Evolutionary conservation across 2,329 filamentous ascomycete species (phyloP).

Genomic region (Clonostachys sp.): DNA sequence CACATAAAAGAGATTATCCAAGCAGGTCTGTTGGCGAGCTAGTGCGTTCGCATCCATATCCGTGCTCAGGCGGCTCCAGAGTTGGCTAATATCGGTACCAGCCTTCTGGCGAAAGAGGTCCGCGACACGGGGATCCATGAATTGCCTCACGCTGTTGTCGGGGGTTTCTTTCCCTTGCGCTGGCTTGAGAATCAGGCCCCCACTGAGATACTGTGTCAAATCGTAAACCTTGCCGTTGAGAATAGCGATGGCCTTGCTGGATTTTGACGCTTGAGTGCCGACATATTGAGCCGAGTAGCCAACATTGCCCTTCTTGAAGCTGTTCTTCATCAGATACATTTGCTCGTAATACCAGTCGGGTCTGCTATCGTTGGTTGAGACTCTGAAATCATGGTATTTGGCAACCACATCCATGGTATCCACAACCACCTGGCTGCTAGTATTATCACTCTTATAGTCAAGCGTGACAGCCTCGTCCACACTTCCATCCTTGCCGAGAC

Average conservation of each 20-base stretch:
- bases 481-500: constrained; percentile 66
- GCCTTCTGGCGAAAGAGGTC: constrained; percentile 71
- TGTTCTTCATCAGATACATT: constrained; percentile 70
- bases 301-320: constrained; percentile 82
- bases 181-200: constrained; percentile 57
- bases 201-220: constrained; percentile 74
- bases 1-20: constrained; percentile 93
- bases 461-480: constrained; percentile 72
- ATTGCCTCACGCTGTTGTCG: constrained; percentile 56
- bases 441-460: constrained; percentile 77
- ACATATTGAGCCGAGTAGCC: constrained; percentile 81
- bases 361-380: constrained; percentile 73
- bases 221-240: constrained; percentile 82
- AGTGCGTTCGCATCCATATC: constrained; percentile 52
- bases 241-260: constrained; percentile 68
- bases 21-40: constrained; percentile 70
- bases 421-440: constrained; percentile 61
- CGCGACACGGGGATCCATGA: constrained; percentile 75
- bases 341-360: constrained; percentile 92
- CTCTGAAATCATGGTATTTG: constrained; percentile 89
- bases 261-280: constrained; percentile 57
- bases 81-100: constrained; percentile 77
- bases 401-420: constrained; percentile 66
- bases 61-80: constrained; percentile 64
- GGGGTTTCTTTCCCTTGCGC: constrained; percentile 24